A percentile compares a stretch with the other conserved stretches of the same genome.
phyloP scores from a whole-genome alignment of 2,329 filamentous ascomycete genomes.

The Alternaria incomplexa region DNA sequence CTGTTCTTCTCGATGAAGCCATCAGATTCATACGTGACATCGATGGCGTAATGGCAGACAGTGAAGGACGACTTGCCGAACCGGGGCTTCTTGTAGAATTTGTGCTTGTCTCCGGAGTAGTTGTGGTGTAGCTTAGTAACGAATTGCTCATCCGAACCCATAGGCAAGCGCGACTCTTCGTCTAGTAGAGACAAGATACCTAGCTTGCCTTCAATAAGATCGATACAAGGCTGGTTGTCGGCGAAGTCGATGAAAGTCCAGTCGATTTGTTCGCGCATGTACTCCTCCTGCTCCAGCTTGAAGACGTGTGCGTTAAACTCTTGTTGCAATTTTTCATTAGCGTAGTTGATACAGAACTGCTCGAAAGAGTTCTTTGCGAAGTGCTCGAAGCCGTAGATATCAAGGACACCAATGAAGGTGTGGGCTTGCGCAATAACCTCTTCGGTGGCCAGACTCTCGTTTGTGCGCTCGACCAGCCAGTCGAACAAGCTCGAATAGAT shows the following conservation, averaged over 20 bases:
- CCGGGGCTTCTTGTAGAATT: constrained; percentile 97
- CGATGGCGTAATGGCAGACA: constrained; percentile 96
- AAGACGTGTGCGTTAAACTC: constrained; percentile 99
- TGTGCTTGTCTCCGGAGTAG: constrained; percentile 86
- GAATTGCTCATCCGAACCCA: constrained; percentile 97
- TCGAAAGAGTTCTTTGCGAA: constrained; percentile 99
- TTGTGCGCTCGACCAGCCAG: constrained; percentile 98
- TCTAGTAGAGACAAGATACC: constrained; percentile 91
- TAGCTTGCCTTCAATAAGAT: constrained; percentile 95
- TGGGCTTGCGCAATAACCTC: constrained; percentile 81
- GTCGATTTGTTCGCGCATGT: constrained; percentile 93
- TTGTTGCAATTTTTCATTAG: constrained; percentile 98
- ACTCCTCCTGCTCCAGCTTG: constrained; percentile 98
- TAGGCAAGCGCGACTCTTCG: constrained; percentile 93
- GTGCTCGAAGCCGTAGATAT: constrained; percentile 99
- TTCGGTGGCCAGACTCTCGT: constrained; percentile 85
- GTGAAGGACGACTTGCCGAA: constrained; percentile 98
- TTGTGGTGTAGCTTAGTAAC: constrained; percentile 96
- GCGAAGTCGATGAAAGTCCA: constrained; percentile 99
- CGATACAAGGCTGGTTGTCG: constrained; percentile 98
- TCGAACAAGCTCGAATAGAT: constrained; percentile 98
- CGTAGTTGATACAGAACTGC: constrained; percentile 99
- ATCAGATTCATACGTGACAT: constrained; percentile 98
- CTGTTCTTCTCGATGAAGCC: constrained; percentile 99
- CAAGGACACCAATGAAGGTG: constrained; percentile 95